A percentile compares a stretch with the other conserved stretches of the same genome.
Evolutionary conservation across 2,329 filamentous ascomycete species (phyloP).

Genomic region (Trichoderma hamatum): DNA sequence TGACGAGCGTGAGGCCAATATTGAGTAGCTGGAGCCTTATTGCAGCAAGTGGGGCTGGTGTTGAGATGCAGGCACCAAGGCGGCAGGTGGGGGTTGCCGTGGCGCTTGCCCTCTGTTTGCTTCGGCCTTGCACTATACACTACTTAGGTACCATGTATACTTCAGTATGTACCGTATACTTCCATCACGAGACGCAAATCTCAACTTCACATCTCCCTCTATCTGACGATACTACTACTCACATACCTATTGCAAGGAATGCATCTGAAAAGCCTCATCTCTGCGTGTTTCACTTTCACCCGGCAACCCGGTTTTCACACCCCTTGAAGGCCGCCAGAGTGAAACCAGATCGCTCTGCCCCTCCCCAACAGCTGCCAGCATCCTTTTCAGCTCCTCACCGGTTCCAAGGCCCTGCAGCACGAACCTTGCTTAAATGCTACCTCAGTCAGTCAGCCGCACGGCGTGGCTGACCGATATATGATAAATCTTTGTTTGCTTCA

Average conservation of each 20-base stretch:
- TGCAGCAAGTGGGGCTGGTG: neutral
- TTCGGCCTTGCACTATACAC: too few relatives aligned
- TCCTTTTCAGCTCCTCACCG: conserved; percentile 15
- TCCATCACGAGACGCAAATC: neutral
- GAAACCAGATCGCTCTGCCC: neutral
- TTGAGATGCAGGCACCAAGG: conserved; percentile 7
- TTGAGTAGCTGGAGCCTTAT: conserved; percentile 1
- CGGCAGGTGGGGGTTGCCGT: conserved; percentile 3
- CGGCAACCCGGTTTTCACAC: neutral
- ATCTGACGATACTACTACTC: neutral
- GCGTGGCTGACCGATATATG: conserved; percentile 20
- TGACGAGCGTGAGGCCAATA: neutral
- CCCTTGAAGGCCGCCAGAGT: too few relatives aligned
- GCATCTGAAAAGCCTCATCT: neutral
- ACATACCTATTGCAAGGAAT: neutral
- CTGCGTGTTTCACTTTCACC: neutral
- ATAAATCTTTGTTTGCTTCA: neutral
- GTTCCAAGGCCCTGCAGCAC: neutral
- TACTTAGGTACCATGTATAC: neutral
- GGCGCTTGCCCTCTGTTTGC: neutral
- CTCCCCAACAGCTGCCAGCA: neutral
- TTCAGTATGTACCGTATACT: neutral
- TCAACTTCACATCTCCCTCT: neutral
- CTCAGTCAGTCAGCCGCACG: conserved; percentile 18
- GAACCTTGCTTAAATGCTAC: conserved; percentile 17